Conservation (phyloP, 495 filamentous ascomycete genomes). For the Hamigera avellanea region DNA sequence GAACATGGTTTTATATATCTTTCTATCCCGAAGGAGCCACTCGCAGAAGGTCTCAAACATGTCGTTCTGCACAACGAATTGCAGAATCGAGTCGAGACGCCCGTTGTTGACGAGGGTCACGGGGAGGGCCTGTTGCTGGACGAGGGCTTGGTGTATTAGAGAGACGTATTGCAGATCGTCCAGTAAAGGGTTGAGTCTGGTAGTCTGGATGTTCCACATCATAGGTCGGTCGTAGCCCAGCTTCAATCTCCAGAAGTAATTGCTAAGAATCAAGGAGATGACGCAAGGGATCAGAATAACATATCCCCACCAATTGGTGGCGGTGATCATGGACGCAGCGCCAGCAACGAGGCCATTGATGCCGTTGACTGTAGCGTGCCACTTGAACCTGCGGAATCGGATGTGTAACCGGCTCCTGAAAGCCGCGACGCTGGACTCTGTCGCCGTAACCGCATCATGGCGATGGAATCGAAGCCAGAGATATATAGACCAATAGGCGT, state of each 20-base stretch:
- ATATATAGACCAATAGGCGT: slow-evolving; percentile 32
- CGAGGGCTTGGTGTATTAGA: slow-evolving; percentile 11
- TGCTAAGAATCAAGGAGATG: slow-evolving; percentile 25
- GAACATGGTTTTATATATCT: slow-evolving; percentile 6
- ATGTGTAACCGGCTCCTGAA: slow-evolving; percentile 15
- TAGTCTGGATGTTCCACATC: slow-evolving; percentile 2
- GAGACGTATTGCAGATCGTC: slow-evolving; percentile 21
- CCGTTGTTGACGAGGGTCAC: slow-evolving; percentile 6
- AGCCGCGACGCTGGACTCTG: slow-evolving; percentile 7
- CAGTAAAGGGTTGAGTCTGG: slow-evolving; percentile 11
- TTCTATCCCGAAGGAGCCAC: slow-evolving; percentile 17
- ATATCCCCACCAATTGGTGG: slow-evolving; percentile 39
- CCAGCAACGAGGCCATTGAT: slow-evolving; percentile 35
- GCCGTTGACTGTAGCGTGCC: slow-evolving; percentile 29
- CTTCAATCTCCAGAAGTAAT: slow-evolving; percentile 32
- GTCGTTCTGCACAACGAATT: slow-evolving; percentile 22
- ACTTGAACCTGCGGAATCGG: slow-evolving; percentile 25
- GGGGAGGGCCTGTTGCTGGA: slow-evolving; percentile 6
- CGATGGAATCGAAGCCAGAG: slow-evolving; percentile 22
- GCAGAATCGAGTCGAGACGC: slow-evolving; percentile 20
- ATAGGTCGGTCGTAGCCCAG: slow-evolving; percentile 35
- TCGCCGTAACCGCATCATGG: slow-evolving; percentile 13
- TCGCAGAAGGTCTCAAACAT: slow-evolving; percentile 29
- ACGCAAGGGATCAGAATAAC: slow-evolving; percentile 38
- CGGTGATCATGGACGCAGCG: slow-evolving; percentile 38